Evolutionary conservation across 352 stramenopile genomes (phyloP).

Genomic region (Pseudoperonospora humuli): DNA sequence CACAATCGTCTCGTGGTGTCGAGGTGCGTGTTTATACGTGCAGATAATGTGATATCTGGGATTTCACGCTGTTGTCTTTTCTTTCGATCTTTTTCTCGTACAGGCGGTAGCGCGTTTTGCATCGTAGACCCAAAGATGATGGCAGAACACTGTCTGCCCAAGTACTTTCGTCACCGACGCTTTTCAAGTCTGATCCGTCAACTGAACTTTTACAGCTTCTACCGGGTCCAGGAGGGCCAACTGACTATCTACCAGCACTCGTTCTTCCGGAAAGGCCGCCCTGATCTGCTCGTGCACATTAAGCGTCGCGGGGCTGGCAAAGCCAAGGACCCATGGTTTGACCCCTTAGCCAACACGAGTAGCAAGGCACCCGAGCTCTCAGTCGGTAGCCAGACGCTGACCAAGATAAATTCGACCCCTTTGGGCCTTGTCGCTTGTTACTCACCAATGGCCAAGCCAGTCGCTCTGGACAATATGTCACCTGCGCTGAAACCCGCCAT

Average conservation of each 20-base stretch:
- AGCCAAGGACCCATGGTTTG: constrained; percentile 81
- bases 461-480: constrained; percentile 81
- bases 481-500: constrained; percentile 69
- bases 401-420: constrained; percentile 16
- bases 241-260: constrained; percentile 83
- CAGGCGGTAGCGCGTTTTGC: constrained; percentile 85
- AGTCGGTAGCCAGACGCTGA: neutral
- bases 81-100: neutral
- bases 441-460: constrained; percentile 72
- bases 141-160: constrained; percentile 81
- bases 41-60: neutral
- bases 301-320: constrained; percentile 77
- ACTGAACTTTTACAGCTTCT: constrained; percentile 91
- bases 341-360: constrained; percentile 43
- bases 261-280: constrained; percentile 75
- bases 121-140: constrained; percentile 88
- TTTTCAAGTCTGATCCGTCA: constrained; percentile 87
- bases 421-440: constrained; percentile 49
- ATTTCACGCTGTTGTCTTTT: neutral
- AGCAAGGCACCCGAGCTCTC: constrained; percentile 7
- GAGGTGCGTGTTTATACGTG: constrained; percentile 19
- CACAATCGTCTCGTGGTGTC: constrained; percentile 78
- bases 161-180: constrained; percentile 86
- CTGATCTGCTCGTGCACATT: constrained; percentile 76
- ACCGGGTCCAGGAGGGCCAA: constrained; percentile 82